phyloP scores from a whole-genome alignment of 2,329 filamentous ascomycete genomes.

The Colletotrichum lentis region DNA sequence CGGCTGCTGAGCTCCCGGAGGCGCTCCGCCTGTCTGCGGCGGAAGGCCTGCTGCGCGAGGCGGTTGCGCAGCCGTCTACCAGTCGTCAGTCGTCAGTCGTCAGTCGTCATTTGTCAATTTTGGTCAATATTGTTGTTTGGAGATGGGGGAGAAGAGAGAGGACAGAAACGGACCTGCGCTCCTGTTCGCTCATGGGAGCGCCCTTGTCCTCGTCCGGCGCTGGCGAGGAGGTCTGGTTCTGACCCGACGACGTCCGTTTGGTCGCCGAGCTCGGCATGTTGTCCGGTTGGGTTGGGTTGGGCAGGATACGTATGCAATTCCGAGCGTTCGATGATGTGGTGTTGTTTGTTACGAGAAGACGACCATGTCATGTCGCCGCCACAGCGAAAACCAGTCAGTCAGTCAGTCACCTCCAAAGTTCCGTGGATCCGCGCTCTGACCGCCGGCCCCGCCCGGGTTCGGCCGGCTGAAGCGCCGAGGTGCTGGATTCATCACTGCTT shows the following conservation, averaged over 20 bases:
- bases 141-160: too few species aligned
- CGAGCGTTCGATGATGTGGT: too few species aligned
- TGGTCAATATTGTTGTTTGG: too few species aligned
- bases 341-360: too few species aligned
- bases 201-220: too few species aligned
- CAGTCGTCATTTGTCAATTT: too few species aligned
- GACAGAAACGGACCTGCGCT: constrained; percentile 13
- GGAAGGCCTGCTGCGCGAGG: constrained; percentile 46
- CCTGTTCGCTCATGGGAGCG: constrained; percentile 15
- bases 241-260: background rate
- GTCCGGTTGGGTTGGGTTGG: background rate
- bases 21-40: constrained; percentile 44
- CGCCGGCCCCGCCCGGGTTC: background rate
- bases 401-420: too few species aligned
- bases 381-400: too few species aligned
- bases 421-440: background rate
- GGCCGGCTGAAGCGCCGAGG: background rate
- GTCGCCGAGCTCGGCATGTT: background rate
- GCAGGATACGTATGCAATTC: too few species aligned
- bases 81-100: background rate
- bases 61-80: constrained; percentile 47
- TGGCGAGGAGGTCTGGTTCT: too few species aligned
- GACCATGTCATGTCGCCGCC: too few species aligned
- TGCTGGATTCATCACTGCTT: too few species aligned
- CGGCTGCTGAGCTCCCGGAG: constrained; percentile 42